phyloP scores from a whole-genome alignment of 805 yeast genomes.

The Yamadazyma scolyti region DNA sequence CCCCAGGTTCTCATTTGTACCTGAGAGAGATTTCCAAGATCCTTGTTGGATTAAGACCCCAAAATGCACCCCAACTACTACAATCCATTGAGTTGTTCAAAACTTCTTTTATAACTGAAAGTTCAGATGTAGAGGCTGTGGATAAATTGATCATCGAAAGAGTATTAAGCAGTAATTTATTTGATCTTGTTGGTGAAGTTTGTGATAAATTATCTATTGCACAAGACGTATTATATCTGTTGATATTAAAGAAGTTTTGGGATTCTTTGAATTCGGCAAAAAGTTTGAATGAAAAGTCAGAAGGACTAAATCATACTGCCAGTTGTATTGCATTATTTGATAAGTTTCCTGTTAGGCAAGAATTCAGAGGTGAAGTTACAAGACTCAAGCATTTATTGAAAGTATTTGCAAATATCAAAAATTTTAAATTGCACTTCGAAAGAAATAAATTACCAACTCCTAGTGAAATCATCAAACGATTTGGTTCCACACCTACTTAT shows the following conservation, averaged over 20 bases:
- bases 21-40: slow-evolving; percentile 26
- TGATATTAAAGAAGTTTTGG: slow-evolving; percentile 30
- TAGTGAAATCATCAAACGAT: slow-evolving; percentile 26
- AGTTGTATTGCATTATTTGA: slow-evolving; percentile 27
- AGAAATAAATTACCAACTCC: slow-evolving; percentile 38
- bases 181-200: slow-evolving; percentile 18
- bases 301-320: slow-evolving; percentile 21
- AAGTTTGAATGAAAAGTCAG: slow-evolving; percentile 30
- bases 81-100: slow-evolving; percentile 18
- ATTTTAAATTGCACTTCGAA: slow-evolving; percentile 29
- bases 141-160: slow-evolving; percentile 24
- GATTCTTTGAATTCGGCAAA: slow-evolving; percentile 25
- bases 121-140: slow-evolving; percentile 9
- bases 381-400: slow-evolving; percentile 31
- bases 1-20: slow-evolving; percentile 7
- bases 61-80: slow-evolving; percentile 20
- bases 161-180: slow-evolving; percentile 24
- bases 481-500: slow-evolving; percentile 11
- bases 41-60: slow-evolving; percentile 17
- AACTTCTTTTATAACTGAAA: slow-evolving; percentile 14
- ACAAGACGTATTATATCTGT: slow-evolving; percentile 11
- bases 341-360: slow-evolving; percentile 4
- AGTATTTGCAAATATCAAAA: slow-evolving; percentile 31
- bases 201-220: slow-evolving; percentile 10
- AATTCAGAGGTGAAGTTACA: slow-evolving; percentile 5